These are phyloP conservation scores for Purshia tridentata DNA, from an alignment of 306 rosid species.

Conservation along the genomic window DNA sequence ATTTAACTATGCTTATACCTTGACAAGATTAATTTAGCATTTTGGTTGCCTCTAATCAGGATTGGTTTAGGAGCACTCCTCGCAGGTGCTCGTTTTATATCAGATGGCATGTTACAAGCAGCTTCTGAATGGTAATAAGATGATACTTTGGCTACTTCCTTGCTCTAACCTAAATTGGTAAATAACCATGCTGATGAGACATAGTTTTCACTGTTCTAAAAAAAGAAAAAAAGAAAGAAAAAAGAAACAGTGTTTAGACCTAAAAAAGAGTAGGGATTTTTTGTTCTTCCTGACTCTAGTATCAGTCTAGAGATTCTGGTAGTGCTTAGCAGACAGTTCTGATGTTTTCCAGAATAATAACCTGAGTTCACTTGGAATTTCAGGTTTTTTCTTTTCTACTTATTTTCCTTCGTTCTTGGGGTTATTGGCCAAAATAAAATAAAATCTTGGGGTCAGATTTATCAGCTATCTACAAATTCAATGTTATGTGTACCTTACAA, in stretches of 20 bases:
- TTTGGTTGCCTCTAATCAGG: conserved; percentile 48
- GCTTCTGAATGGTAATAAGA: conserved; percentile 83
- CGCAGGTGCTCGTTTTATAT: conserved; percentile 84
- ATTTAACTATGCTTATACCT: conserved; percentile 10
- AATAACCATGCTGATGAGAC: neutral
- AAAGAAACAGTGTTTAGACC: too few species aligned
- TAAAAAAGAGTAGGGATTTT: neutral
- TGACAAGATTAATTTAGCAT: conserved; percentile 12
- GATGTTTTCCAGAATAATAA: neutral
- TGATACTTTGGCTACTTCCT: neutral
- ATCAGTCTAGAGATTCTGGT: neutral
- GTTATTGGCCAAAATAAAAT: neutral
- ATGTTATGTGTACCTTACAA: neutral
- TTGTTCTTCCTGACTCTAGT: neutral
- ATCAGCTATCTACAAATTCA: neutral
- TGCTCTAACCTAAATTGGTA: neutral
- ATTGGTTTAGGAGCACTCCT: conserved; percentile 93
- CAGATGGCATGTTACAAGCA: conserved; percentile 97
- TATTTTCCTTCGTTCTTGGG: neutral
- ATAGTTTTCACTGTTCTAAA: neutral
- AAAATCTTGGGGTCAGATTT: neutral
- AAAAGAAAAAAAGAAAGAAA: too few species aligned
- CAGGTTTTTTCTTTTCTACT: neutral
- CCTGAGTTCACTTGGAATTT: neutral
- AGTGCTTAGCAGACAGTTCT: neutral